A percentile compares a stretch with the other conserved stretches of the same genome.
These are phyloP conservation scores for Saccharomyces pastorianus DNA, from an alignment of 1,139 yeast genomes.

Conservation along the genomic window DNA sequence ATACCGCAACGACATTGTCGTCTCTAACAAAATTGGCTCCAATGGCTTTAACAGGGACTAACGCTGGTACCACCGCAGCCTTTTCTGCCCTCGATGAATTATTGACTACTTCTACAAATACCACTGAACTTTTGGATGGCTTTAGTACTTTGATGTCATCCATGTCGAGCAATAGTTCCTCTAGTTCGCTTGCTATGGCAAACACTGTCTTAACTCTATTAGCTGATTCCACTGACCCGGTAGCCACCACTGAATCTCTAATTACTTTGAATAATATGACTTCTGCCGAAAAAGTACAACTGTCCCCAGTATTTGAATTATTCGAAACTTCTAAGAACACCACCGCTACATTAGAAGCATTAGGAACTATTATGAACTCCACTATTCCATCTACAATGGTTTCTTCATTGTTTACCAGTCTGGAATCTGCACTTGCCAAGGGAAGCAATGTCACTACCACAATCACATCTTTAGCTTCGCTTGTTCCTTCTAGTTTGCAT, in stretches of 20 bases:
- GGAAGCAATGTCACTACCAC: constrained; percentile 6
- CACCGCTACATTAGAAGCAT: constrained; percentile 25
- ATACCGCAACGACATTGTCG: constrained; percentile 20
- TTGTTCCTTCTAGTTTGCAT: constrained; percentile 8
- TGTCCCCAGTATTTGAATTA: constrained; percentile 24
- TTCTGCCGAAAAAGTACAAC: constrained; percentile 19
- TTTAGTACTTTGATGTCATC: constrained; percentile 19
- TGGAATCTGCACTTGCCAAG: constrained; percentile 2
- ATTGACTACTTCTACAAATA: constrained; percentile 21
- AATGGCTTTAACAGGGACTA: constrained; percentile 16
- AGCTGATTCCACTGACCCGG: constrained; percentile 22
- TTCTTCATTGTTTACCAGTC: neutral
- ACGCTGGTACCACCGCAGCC: constrained; percentile 14
- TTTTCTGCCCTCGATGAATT: constrained; percentile 19
- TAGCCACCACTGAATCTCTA: constrained; percentile 23
- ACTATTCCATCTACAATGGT: constrained; percentile 1
- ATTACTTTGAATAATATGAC: constrained; percentile 17
- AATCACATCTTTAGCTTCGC: constrained; percentile 12
- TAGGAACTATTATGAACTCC: constrained; percentile 23
- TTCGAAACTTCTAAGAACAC: constrained; percentile 24
- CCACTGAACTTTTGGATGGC: constrained; percentile 20
- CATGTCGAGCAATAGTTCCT: constrained; percentile 15
- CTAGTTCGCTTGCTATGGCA: constrained; percentile 13
- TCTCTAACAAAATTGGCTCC: constrained; percentile 26
- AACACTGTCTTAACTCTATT: constrained; percentile 20